These are phyloP conservation scores for Phytophthora colocasiae DNA, from an alignment of 352 stramenopile species.

Conservation along the genomic window DNA sequence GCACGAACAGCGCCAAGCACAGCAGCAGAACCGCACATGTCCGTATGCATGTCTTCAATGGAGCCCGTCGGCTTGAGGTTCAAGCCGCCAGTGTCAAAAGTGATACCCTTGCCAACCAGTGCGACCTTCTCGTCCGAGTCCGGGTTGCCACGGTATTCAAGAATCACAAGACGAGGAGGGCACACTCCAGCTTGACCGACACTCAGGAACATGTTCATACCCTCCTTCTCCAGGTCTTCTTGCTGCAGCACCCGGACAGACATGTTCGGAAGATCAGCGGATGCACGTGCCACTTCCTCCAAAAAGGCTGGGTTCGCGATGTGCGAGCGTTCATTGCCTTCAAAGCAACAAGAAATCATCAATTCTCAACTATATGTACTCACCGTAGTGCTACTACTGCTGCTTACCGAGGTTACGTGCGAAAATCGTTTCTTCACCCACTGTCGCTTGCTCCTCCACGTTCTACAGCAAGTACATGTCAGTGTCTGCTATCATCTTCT, in stretches of 20 bases:
- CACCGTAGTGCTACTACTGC: not conserved
- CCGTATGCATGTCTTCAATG: constrained; percentile 94
- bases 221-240: constrained; percentile 76
- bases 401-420: constrained; percentile 77
- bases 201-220: constrained; percentile 88
- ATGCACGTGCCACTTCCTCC: constrained; percentile 73
- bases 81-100: constrained; percentile 95
- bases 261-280: constrained; percentile 80
- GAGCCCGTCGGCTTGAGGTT: constrained; percentile 93
- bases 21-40: constrained; percentile 92
- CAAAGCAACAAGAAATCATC: not conserved
- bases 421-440: constrained; percentile 87
- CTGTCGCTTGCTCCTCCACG: constrained; percentile 64
- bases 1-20: constrained; percentile 85
- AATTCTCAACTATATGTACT: not conserved
- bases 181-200: constrained; percentile 79
- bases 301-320: constrained; percentile 85
- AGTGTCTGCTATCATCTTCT: not conserved
- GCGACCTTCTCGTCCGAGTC: constrained; percentile 72
- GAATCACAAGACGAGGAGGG: constrained; percentile 83
- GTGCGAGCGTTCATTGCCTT: constrained; percentile 81
- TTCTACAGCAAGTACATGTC: constrained; percentile 37
- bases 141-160: constrained; percentile 82
- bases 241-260: constrained; percentile 80
- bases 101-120: constrained; percentile 95